phyloP scores from a whole-genome alignment of 306 rosid species.

The Acacia acuminata region DNA sequence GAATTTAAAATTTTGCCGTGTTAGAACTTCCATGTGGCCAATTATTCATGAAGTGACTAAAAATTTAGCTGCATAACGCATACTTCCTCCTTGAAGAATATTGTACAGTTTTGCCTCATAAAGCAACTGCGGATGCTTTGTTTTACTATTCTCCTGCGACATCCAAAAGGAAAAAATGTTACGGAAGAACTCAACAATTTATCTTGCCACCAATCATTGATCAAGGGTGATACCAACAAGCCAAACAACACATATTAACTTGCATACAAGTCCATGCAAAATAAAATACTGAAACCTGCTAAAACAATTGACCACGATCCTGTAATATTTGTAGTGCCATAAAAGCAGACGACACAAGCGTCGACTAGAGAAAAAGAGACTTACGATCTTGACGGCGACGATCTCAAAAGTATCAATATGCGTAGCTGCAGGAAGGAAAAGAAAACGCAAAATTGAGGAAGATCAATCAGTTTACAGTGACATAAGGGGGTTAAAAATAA shows the following conservation, averaged over 20 bases:
- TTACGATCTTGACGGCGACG: slow-evolving; percentile 91
- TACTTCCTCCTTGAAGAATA: slow-evolving; percentile 98
- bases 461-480: slow-evolving; percentile 7
- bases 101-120: slow-evolving; percentile 91
- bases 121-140: slow-evolving; percentile 93
- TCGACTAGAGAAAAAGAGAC: slow-evolving; percentile 21
- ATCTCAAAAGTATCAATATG: slow-evolving; percentile 88
- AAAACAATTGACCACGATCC: not conserved
- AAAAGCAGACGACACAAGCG: not conserved
- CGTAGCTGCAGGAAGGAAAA: slow-evolving; percentile 61
- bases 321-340: not conserved
- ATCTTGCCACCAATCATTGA: not conserved
- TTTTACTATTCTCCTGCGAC: slow-evolving; percentile 82
- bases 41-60: not conserved
- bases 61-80: slow-evolving; percentile 24
- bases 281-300: not conserved
- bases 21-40: not conserved
- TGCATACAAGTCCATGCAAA: not conserved
- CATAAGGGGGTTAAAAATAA: not conserved
- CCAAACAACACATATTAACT: not conserved
- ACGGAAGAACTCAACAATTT: not conserved
- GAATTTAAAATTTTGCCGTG: not conserved
- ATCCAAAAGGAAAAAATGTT: not conserved
- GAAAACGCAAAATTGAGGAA: slow-evolving; percentile 22
- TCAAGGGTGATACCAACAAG: not conserved